A percentile compares a stretch with the other conserved stretches of the same genome.
phyloP scores from a whole-genome alignment of 768 basidiomycete species.

The Inosperma sp. region DNA sequence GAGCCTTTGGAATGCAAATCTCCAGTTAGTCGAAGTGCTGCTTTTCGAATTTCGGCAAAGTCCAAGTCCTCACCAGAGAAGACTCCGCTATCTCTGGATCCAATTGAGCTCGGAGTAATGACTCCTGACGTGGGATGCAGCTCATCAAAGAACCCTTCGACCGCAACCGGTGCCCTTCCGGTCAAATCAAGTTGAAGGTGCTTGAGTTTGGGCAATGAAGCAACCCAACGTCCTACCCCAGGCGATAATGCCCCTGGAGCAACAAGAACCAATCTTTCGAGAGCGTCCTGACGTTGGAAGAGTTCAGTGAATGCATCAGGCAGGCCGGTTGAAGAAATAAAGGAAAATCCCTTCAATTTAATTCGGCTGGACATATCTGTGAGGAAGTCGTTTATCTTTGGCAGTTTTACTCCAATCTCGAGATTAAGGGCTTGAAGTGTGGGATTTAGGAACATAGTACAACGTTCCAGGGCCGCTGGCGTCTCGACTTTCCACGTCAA shows the following conservation, averaged over 20 bases:
- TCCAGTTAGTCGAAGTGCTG: slow-evolving; percentile 57
- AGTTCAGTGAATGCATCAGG: slow-evolving; percentile 70
- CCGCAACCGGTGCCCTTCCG: slow-evolving; percentile 58
- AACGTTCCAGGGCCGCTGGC: slow-evolving; percentile 58
- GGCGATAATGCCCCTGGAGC: slow-evolving; percentile 72
- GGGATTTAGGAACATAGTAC: slow-evolving; percentile 62
- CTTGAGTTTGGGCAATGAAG: slow-evolving; percentile 57
- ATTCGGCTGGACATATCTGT: slow-evolving; percentile 59
- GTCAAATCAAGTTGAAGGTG: slow-evolving; percentile 68
- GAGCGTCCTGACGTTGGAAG: slow-evolving; percentile 49
- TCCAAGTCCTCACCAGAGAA: slow-evolving; percentile 76
- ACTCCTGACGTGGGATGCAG: slow-evolving; percentile 60
- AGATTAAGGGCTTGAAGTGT: slow-evolving; percentile 55
- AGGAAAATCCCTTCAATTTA: slow-evolving; percentile 61
- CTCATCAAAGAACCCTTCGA: slow-evolving; percentile 80
- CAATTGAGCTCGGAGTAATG: slow-evolving; percentile 63
- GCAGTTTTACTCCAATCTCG: slow-evolving; percentile 54
- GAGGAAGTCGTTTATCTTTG: slow-evolving; percentile 60
- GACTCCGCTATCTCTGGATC: slow-evolving; percentile 69
- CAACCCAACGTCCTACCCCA: slow-evolving; percentile 71
- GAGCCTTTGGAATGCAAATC: slow-evolving; percentile 52
- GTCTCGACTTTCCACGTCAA: slow-evolving; percentile 73
- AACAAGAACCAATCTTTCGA: slow-evolving; percentile 61
- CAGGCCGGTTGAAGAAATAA: slow-evolving; percentile 63
- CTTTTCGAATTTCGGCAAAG: slow-evolving; percentile 70